Evolutionary conservation across 2,329 filamentous ascomycete genomes (phyloP), one percentile per base, ranked within the genome.

Genomic region (Scedosporium minutisporum): DNA sequence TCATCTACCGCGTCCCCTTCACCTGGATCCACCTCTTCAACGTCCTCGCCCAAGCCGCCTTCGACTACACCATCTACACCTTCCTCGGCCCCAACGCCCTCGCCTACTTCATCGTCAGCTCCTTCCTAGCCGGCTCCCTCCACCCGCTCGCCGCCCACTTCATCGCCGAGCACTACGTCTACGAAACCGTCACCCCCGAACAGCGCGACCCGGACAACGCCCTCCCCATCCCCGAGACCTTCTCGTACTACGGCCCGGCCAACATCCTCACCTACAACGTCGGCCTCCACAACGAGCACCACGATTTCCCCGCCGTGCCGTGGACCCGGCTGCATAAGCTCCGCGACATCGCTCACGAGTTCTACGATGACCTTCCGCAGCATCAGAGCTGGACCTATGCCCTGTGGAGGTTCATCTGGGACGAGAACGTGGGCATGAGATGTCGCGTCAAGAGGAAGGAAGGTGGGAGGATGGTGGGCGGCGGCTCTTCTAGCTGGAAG

Each of bases 251-350:
- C 73, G 95, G 95, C 0, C 85, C 89, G 0, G 83, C 97, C 67
- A 99, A 99, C 77, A 77, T 92, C 69, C 77, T 99, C 59, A 96
- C 93, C 0, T 99, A 97, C 81, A 99, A 99, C 69, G 95, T 99
- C 57, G 95, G 95, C 61, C 79, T 97, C 71, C 95, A 99, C 80
- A 99, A 99, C 73, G 95, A 99, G 80, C 95, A 99, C 76, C 95
- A 99, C 75, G 95, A 99, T 75, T 99, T 99, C 77, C 95, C 95
- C 10, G 95, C 95, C 58, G 85, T 99, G 57, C 93, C 95, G 0
- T 99, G 95, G 95, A 97, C 92, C 9, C 82, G 89, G 38, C 82
- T 99, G 46, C 89, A 87, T 62, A 82, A 81, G 71, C 80, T 99
- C 62, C 86, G 93, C 71, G 77, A 85, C 66, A 89, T 96, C 63